Evolutionary conservation across 2,329 filamentous ascomycete species (phyloP).

Genomic region (Penicillium sp.): DNA sequence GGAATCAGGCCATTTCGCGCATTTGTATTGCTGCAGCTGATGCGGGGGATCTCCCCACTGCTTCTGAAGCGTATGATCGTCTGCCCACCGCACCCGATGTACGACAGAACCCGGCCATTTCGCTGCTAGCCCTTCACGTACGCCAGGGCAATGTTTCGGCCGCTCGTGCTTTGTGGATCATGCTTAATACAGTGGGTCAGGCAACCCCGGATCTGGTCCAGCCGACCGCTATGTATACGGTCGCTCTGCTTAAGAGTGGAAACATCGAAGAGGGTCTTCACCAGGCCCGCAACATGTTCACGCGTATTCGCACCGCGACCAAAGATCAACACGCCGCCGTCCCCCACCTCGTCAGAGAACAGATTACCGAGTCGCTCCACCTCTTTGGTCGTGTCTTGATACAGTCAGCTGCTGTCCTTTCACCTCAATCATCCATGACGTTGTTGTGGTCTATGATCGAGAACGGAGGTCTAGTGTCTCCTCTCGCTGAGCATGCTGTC

Average conservation of each 20-base stretch:
- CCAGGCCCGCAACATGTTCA: slow-evolving; percentile 82
- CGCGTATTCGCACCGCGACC: slow-evolving; percentile 66
- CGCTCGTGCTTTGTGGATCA: slow-evolving; percentile 77
- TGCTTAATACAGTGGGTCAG: slow-evolving; percentile 60
- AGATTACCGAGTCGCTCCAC: slow-evolving; percentile 83
- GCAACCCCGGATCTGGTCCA: slow-evolving; percentile 71
- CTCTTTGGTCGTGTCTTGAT: slow-evolving; percentile 61
- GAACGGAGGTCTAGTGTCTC: slow-evolving; percentile 61
- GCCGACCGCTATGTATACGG: slow-evolving; percentile 84
- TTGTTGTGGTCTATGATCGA: slow-evolving; percentile 65
- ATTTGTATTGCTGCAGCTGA: slow-evolving; percentile 81
- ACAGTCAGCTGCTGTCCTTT: slow-evolving; percentile 52
- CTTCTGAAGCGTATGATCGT: slow-evolving; percentile 63
- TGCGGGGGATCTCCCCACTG: slow-evolving; percentile 66
- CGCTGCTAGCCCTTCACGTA: slow-evolving; percentile 82
- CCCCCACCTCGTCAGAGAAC: slow-evolving; percentile 56
- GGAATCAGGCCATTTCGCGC: slow-evolving; percentile 64
- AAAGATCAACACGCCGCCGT: slow-evolving; percentile 51
- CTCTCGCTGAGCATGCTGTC: slow-evolving; percentile 60
- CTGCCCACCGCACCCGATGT: slow-evolving; percentile 55
- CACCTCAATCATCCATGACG: slow-evolving; percentile 57
- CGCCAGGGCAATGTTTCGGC: slow-evolving; percentile 75
- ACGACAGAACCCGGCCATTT: slow-evolving; percentile 63
- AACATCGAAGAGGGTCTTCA: slow-evolving; percentile 77
- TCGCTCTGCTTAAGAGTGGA: slow-evolving; percentile 82